Conservation (phyloP, 225 moss, liverwort and hornwort species). For the Physcomitrellopsis africana region DNA sequence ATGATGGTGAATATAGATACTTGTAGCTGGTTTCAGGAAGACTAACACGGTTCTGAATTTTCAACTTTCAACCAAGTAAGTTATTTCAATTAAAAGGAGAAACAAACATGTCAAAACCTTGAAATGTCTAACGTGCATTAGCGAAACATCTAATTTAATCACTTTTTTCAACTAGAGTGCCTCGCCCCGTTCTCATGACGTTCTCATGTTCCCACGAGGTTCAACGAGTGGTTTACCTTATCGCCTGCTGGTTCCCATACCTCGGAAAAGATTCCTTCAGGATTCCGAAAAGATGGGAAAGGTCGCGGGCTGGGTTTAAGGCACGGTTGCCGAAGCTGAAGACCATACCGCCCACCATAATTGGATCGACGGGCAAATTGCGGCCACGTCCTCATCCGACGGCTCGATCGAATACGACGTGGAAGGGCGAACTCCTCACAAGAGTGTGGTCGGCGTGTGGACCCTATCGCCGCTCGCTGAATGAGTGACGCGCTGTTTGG, state of each 20-base stretch:
- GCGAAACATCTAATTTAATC: background rate
- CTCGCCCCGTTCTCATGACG: background rate
- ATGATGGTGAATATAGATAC: no score
- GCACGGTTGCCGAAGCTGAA: background rate
- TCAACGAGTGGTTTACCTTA: slow-evolving; percentile 39
- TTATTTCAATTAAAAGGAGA: no score
- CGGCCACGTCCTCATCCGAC: background rate
- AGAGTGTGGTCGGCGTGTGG: background rate
- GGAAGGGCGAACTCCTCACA: slow-evolving; percentile 22
- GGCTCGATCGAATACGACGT: background rate
- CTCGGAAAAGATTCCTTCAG: background rate
- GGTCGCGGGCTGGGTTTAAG: background rate
- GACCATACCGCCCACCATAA: background rate
- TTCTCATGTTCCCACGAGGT: background rate
- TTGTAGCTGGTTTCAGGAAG: no score
- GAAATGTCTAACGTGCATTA: no score
- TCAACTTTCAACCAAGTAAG: no score
- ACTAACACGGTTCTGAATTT: no score
- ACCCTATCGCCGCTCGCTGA: slow-evolving; percentile 8
- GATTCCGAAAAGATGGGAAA: slow-evolving; percentile 35
- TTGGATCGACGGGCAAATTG: background rate
- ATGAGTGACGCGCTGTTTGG: background rate
- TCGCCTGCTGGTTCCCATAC: background rate
- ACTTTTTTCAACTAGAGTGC: no score
- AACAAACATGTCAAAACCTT: no score